These are phyloP conservation scores for Apophysomyces trapeziformis DNA, from an alignment of 371 early-diverging fungal genomes.

Conservation along the genomic window DNA sequence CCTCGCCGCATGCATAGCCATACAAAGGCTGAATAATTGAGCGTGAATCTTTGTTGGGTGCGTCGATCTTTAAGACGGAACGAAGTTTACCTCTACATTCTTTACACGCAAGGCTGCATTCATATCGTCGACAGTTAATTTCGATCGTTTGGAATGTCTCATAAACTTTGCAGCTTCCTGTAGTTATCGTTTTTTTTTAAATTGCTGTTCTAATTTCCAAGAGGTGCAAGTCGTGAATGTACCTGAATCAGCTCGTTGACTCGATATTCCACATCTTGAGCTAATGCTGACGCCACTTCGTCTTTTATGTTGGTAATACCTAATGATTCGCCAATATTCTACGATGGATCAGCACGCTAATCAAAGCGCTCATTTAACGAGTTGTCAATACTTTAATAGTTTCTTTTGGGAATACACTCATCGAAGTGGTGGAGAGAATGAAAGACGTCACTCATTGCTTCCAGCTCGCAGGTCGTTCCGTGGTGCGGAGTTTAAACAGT, in stretches of 20 bases:
- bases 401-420: conserved; percentile 59
- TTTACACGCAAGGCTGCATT: conserved; percentile 95
- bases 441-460: no score
- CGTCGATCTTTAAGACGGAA: background rate
- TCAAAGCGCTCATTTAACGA: background rate
- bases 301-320: conserved; percentile 94
- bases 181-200: background rate
- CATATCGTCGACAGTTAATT: conserved; percentile 91
- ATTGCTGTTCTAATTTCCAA: background rate
- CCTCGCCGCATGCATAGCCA: conserved; percentile 87
- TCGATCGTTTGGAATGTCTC: conserved; percentile 92
- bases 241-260: conserved; percentile 95
- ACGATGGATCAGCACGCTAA: background rate
- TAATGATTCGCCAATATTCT: conserved; percentile 90
- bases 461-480: no score
- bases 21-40: conserved; percentile 80
- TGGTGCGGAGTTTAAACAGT: no score
- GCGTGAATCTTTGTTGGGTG: conserved; percentile 2
- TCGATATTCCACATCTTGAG: conserved; percentile 98
- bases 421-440: background rate
- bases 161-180: conserved; percentile 98
- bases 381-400: conserved; percentile 41
- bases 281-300: conserved; percentile 85
- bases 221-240: conserved; percentile 7
- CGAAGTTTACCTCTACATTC: conserved; percentile 85